Base-by-base conservation (phyloP, 2,329 filamentous ascomycete species). In the Aspergillus caelatus region DNA sequence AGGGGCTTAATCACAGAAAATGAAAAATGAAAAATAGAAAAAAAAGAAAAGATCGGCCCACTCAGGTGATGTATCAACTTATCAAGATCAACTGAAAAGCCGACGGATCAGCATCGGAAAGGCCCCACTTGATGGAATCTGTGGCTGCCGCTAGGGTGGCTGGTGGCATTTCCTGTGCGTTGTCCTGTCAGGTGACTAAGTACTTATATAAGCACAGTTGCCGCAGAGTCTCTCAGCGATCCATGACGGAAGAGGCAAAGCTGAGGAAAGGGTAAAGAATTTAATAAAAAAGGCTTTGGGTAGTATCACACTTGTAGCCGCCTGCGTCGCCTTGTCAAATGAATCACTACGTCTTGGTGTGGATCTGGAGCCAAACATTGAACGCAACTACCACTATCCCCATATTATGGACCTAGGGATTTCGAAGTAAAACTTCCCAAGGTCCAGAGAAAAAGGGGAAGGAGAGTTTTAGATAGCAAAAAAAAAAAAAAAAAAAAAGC, bases 21-120 rank as follows among this genome's bases (percentile, higher is more conserved):
- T 26, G 50, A 46, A 62, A 56, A 21, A 36, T 54, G 28, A 53
- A 56, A 62, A 12, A 19, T 36, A 21, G 41, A 23, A 23, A 45
- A n/a, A 57, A 60, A 57, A 63, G 36, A 62, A 66, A 62, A 61
- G 67, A 68, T 67, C 65, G 66, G 61, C 63, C 67, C 65, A 68
- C 67, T 55, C 58, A 66, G 59, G 62, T 67, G 68, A 70, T 69
- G 68, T 69, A 70, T 71, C 68, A 70, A 70, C 66, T 70, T 71
- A 70, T 70, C 68, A 70, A 70, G 70, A 71, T 71, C 62, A 62
- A 62, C 43, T 61, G 58, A 67, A 69, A 62, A 70, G 62, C 66
- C 67, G 66, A 68, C 62, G 66, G 70, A 68, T 69, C 68, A 70
- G 60, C 68, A 67, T 63, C 68, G 66, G 65, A 62, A 64, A 62